Conservation (phyloP, 495 filamentous ascomycete genomes). For the Aspergillus cavernicola region DNA sequence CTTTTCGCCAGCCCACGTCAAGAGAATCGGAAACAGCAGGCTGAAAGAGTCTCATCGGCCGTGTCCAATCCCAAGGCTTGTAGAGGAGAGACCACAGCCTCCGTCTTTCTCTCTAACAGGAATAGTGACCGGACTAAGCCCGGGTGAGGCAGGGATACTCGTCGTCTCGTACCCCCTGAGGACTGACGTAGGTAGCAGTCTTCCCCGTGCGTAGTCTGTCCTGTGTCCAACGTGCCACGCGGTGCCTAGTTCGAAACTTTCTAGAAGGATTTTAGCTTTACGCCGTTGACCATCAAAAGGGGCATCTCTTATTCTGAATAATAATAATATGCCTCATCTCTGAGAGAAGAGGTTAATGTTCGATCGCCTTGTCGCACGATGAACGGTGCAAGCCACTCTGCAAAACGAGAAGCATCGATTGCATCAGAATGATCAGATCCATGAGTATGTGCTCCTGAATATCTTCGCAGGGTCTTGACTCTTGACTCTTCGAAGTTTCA, state of each 20-base stretch:
- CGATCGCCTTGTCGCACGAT: conserved; percentile 5
- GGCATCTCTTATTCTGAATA: conserved; percentile 2
- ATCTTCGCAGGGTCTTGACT: too few relatives aligned
- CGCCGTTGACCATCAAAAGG: conserved; percentile 18
- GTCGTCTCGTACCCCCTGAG: conserved; percentile 4
- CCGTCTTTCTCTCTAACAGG: not conserved
- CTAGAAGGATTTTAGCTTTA: conserved; percentile 30
- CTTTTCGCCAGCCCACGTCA: too few relatives aligned
- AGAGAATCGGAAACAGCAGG: not conserved
- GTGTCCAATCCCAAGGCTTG: too few relatives aligned
- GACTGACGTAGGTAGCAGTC: conserved; percentile 1
- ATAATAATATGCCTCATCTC: conserved; percentile 1
- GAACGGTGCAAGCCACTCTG: not conserved
- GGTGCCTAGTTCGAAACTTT: conserved; percentile 22
- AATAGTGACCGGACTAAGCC: conserved; percentile 3
- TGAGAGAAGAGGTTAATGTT: too few relatives aligned
- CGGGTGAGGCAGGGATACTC: conserved; percentile 1
- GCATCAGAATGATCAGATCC: not conserved
- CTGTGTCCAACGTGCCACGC: conserved; percentile 19
- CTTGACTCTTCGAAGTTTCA: conserved; percentile 7
- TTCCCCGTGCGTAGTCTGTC: conserved; percentile 14
- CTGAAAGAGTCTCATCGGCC: not conserved
- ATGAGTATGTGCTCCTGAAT: not conserved
- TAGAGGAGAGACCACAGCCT: not conserved
- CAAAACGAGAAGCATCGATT: not conserved